Conservation (phyloP, 192 early-diverging fungal genomes). For the Podila clonocystis region DNA sequence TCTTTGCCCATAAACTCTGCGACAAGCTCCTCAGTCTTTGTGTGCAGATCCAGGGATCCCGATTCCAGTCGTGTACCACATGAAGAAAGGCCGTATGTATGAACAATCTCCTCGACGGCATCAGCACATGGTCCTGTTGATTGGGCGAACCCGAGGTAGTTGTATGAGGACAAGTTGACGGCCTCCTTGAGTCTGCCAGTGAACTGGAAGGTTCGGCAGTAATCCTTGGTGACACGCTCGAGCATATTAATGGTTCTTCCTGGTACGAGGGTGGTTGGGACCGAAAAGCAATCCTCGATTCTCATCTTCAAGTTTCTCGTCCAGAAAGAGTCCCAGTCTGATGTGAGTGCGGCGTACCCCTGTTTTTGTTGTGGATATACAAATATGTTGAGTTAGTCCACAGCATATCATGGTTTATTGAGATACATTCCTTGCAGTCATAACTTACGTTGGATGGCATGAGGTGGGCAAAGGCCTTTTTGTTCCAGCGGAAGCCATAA, state of each 20-base stretch:
- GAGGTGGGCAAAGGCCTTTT: constrained; percentile 77
- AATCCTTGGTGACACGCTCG: constrained; percentile 87
- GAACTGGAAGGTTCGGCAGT: constrained; percentile 85
- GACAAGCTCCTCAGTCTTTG: constrained; percentile 84
- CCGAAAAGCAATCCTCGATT: constrained; percentile 94
- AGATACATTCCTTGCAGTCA: no score
- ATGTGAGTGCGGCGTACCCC: constrained; percentile 93
- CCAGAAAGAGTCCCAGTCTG: constrained; percentile 98
- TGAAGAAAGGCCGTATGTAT: constrained; percentile 75
- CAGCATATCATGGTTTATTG: no score
- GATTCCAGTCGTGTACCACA: constrained; percentile 78
- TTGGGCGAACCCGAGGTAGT: constrained; percentile 98
- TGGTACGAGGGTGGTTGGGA: constrained; percentile 93
- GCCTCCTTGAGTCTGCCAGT: constrained; percentile 82
- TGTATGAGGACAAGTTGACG: constrained; percentile 97
- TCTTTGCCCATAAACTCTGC: constrained; percentile 92
- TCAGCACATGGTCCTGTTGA: constrained; percentile 93
- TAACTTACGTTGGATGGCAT: constrained; percentile 70
- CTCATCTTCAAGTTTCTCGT: constrained; percentile 82
- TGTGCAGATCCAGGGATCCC: constrained; percentile 73
- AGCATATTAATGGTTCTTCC: constrained; percentile 87
- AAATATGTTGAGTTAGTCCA: no score
- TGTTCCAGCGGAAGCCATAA: constrained; percentile 83
- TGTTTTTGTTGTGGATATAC: constrained; percentile 17
- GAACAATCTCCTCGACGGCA: constrained; percentile 82